Evolutionary conservation across 2,329 filamentous ascomycete genomes (phyloP), one percentile per base, ranked within the genome.

Genomic region (Furcasterigmium furcatum): DNA sequence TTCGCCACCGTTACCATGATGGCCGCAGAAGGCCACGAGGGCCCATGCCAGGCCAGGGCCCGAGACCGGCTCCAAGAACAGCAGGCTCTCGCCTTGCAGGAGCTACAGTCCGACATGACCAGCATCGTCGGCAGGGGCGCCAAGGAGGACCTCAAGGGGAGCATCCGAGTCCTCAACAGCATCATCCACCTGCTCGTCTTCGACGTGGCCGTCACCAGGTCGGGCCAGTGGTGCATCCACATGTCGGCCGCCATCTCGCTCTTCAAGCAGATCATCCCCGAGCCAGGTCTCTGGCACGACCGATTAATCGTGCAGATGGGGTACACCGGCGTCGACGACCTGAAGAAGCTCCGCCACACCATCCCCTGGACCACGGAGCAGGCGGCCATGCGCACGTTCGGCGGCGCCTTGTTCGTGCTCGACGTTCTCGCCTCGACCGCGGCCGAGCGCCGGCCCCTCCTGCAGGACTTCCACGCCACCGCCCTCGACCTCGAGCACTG

Each of bases 121-220:
- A 53, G 50, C 27, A 61, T 70, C 48, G 67, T 65, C 49, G 51
- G 55, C 25, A 56, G 59, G 19, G 60, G 58, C 22, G 52, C 60
- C 14, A 51, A 48, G 5, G 55, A 60, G 2, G 58, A 65, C 20
- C 58, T 63, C 9, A 52, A 53, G 16, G 63, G 68, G 43, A 59
- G 57, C 42, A 60, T 72, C 14, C 56, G 62, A 8, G 67, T 76
- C 18, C 65, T 80, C 54, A 71, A 76, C 54, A 71, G 70, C 55
- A 72, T 79, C 52, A 56, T 77, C 27, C 76, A 80, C 55, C 66
- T 80, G 45, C 69, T 78, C 43, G 69, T 74, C 47, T 80, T 79
- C 49, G 76, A 80, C 55, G 62, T 74, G 18, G 64, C 67, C 8
- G 66, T 67, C 4, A 64, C 62, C 38, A 70, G 68, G 49, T 72